These are phyloP conservation scores for Blastomyces silverae DNA, from an alignment of 2,329 filamentous ascomycete species.

Conservation along the genomic window DNA sequence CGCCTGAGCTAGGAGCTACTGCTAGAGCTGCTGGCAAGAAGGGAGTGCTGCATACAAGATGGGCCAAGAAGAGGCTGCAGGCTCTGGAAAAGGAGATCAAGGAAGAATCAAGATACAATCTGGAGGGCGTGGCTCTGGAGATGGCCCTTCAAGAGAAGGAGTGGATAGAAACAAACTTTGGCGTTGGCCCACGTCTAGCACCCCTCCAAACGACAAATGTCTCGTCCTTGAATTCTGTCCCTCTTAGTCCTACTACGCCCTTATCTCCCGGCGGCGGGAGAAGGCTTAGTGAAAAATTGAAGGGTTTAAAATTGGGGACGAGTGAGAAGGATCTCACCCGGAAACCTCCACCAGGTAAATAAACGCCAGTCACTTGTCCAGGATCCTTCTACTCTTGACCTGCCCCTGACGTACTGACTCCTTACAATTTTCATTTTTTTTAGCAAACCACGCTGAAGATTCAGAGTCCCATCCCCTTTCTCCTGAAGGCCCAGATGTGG, in stretches of 20 bases:
- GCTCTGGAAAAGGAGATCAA: constrained; percentile 71
- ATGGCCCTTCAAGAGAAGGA: constrained; percentile 78
- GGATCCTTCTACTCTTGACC: background rate
- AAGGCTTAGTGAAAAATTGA: constrained; percentile 70
- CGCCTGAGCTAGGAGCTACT: constrained; percentile 63
- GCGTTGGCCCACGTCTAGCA: constrained; percentile 44
- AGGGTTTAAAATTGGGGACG: constrained; percentile 70
- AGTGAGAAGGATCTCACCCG: constrained; percentile 58
- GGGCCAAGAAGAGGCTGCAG: constrained; percentile 75
- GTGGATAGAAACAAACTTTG: constrained; percentile 81
- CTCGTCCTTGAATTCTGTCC: constrained; percentile 27
- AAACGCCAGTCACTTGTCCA: constrained; percentile 26
- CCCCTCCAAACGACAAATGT: constrained; percentile 31
- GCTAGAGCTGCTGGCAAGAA: constrained; percentile 62
- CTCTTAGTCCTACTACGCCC: constrained; percentile 49
- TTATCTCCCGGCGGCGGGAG: constrained; percentile 58
- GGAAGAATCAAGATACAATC: constrained; percentile 63
- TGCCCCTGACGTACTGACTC: background rate
- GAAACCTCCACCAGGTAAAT: constrained; percentile 49
- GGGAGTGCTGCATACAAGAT: constrained; percentile 81
- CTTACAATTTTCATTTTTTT: constrained; percentile 18
- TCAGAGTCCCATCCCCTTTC: constrained; percentile 48
- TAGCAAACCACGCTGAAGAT: constrained; percentile 30
- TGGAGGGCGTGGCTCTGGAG: constrained; percentile 73
- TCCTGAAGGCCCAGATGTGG: constrained; percentile 57